Conservation (phyloP, 169 alveolate genomes). For the Sarcocystis neurona region DNA sequence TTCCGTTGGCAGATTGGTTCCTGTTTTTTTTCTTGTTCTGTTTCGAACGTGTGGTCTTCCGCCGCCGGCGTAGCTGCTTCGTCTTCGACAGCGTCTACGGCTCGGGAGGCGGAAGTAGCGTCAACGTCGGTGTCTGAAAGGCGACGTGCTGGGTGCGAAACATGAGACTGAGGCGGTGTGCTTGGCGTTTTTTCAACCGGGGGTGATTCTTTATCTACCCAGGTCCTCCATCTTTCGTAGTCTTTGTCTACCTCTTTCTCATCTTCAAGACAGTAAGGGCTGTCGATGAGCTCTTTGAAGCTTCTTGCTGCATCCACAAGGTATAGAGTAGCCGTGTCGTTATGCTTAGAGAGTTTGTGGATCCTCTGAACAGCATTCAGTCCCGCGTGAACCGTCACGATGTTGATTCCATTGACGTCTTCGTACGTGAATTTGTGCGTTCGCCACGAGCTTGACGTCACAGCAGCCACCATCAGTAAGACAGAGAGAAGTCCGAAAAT, state of each 20-base stretch:
- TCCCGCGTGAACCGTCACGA: not conserved
- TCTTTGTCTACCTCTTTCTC: not conserved
- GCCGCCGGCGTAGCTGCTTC: not conserved
- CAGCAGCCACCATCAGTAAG: not conserved
- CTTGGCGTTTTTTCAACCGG: too few species aligned
- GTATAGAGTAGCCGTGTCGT: conserved; percentile 7
- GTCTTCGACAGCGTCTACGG: not conserved
- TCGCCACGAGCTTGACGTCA: not conserved
- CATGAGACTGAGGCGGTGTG: too few species aligned
- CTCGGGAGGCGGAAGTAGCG: not conserved
- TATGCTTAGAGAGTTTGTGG: not conserved
- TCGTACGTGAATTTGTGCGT: not conserved
- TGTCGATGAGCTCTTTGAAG: not conserved
- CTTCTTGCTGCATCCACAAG: not conserved
- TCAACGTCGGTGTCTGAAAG: not conserved
- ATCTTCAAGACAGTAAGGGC: conserved; percentile 9
- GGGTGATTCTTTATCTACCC: too few species aligned
- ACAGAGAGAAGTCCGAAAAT: not conserved
- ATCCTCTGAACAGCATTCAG: not conserved
- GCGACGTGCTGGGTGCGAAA: not conserved
- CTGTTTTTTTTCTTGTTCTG: not conserved
- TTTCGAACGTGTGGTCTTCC: not conserved
- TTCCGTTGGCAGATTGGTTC: not conserved
- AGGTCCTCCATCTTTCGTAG: too few species aligned
- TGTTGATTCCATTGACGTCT: conserved; percentile 15